These are phyloP conservation scores for Collybia sp. DNA, from an alignment of 768 basidiomycete genomes.

Conservation along the genomic window DNA sequence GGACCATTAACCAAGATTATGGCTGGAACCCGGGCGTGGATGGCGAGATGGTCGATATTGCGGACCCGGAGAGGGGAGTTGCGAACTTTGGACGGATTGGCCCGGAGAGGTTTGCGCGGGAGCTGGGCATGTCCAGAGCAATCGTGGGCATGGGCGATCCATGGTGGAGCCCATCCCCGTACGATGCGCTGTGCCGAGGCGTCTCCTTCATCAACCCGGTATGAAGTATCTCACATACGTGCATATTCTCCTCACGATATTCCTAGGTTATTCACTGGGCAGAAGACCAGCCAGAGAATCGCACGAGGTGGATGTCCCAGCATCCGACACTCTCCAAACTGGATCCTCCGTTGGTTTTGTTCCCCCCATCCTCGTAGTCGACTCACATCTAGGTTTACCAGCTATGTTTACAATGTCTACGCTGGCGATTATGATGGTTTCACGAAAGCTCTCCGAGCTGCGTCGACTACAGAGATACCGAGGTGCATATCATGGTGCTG, in stretches of 20 bases:
- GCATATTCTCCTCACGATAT: neutral
- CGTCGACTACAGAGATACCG: neutral
- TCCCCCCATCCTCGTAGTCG: neutral
- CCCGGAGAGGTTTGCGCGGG: constrained; percentile 11
- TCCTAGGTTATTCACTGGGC: constrained; percentile 20
- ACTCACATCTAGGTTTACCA: neutral
- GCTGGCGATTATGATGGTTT: constrained; percentile 20
- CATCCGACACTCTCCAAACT: constrained; percentile 20
- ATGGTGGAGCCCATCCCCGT: constrained; percentile 23
- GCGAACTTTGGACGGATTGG: constrained; percentile 14
- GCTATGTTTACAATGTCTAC: constrained; percentile 28
- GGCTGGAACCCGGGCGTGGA: constrained; percentile 15
- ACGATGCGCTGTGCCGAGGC: constrained; percentile 29
- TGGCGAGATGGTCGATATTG: constrained; percentile 16
- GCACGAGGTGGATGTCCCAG: constrained; percentile 22
- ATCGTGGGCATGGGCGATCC: constrained; percentile 23
- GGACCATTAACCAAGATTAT: constrained; percentile 16
- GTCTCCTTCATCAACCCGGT: constrained; percentile 35
- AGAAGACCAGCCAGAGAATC: constrained; percentile 17
- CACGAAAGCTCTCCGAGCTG: constrained; percentile 18
- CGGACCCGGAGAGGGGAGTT: constrained; percentile 15
- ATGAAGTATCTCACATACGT: neutral
- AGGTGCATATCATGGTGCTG: no score
- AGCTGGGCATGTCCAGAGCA: constrained; percentile 20
- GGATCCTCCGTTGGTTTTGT: constrained; percentile 21